Percentiles rank a stretch among this genome's conserved stretches.
These are phyloP conservation scores for Phaeoacremonium minimum DNA, from an alignment of 2,329 filamentous ascomycete genomes.

Conservation along the genomic window DNA sequence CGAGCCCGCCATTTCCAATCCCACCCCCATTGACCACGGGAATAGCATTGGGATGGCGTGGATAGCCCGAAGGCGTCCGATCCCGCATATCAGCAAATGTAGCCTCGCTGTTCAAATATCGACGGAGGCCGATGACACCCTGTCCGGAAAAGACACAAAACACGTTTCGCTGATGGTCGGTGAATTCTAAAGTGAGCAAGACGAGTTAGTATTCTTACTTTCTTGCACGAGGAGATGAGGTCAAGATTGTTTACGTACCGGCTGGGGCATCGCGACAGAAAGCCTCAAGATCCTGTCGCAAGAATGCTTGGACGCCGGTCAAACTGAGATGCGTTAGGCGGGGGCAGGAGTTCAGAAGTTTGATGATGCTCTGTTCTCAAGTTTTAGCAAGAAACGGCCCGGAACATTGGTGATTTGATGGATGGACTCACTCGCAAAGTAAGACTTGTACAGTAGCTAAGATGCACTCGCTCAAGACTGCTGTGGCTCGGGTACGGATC, in stretches of 20 bases:
- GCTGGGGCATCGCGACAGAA: conserved; percentile 84
- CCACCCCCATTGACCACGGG: conserved; percentile 9
- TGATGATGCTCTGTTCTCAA: conserved; percentile 73
- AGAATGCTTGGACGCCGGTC: conserved; percentile 88
- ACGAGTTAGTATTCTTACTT: too few species aligned
- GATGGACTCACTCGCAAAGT: conserved; percentile 65
- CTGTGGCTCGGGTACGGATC: conserved; percentile 52
- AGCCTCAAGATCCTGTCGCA: conserved; percentile 74
- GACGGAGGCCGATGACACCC: conserved; percentile 73
- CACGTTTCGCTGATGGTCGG: conserved; percentile 87
- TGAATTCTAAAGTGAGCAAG: conserved; percentile 68
- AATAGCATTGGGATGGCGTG: conserved; percentile 7
- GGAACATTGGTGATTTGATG: not conserved
- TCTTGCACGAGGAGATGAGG: too few species aligned
- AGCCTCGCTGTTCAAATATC: conserved; percentile 63
- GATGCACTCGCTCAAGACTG: conserved; percentile 86
- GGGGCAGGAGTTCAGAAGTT: conserved; percentile 83
- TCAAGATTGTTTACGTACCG: conserved; percentile 37
- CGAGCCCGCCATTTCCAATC: conserved; percentile 4
- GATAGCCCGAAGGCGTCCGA: conserved; percentile 9
- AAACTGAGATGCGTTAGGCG: conserved; percentile 91
- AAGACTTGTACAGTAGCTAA: conserved; percentile 88
- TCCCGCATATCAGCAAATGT: conserved; percentile 42
- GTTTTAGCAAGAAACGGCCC: not conserved
- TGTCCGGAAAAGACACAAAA: conserved; percentile 96